phyloP scores from a whole-genome alignment of 257 asterid genomes.

The Solanum gracilifrons region DNA sequence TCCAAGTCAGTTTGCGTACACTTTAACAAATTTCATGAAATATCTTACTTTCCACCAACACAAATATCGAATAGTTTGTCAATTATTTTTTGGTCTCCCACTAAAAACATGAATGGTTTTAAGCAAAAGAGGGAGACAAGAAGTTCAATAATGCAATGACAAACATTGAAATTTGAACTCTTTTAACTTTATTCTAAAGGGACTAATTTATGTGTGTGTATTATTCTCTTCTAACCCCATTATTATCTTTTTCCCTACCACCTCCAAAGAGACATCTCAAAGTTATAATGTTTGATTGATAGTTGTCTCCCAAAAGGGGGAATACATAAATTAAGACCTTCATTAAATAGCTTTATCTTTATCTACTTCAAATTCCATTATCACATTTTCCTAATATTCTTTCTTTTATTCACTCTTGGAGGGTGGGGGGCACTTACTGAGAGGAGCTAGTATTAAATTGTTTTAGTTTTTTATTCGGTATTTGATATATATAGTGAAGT shows the following conservation, averaged over 20 bases:
- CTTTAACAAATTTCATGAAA: background rate
- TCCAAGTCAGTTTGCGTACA: background rate
- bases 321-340: slow-evolving; percentile 20
- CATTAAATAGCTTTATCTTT: background rate
- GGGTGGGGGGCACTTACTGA: background rate
- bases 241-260: background rate
- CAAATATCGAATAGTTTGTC: background rate
- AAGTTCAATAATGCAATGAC: background rate
- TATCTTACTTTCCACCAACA: background rate
- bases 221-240: background rate
- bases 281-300: slow-evolving; percentile 1
- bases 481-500: background rate
- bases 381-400: background rate
- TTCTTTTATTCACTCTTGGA: background rate
- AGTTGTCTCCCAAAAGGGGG: slow-evolving; percentile 70
- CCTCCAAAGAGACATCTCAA: slow-evolving; percentile 2
- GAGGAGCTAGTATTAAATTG: background rate
- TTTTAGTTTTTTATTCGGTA: background rate
- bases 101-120: background rate
- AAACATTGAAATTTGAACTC: background rate
- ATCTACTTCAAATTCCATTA: background rate
- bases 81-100: background rate
- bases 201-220: background rate
- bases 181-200: background rate
- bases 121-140: background rate